A percentile compares a stretch with the other conserved stretches of the same genome.
These are phyloP conservation scores for Micromonas commoda DNA, from an alignment of 139 green algal genomes.

Conservation along the genomic window DNA sequence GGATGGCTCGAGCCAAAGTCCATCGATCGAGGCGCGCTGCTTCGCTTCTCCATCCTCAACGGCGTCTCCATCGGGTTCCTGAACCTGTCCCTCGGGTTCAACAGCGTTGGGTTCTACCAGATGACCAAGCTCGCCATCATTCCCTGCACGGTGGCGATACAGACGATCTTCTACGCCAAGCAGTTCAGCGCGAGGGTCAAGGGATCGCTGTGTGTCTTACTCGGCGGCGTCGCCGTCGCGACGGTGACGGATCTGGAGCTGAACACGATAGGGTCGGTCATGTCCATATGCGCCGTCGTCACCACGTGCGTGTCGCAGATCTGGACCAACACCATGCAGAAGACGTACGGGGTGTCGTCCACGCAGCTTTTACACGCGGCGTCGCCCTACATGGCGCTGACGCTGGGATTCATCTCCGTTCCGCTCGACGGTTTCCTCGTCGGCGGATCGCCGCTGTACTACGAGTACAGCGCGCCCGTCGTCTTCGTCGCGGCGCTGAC, in stretches of 20 bases:
- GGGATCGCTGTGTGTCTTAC: constrained; percentile 28
- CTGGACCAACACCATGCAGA: constrained; percentile 47
- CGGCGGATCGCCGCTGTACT: constrained; percentile 34
- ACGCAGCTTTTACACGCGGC: constrained; percentile 50
- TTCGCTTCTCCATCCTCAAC: constrained; percentile 40
- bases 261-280: constrained; percentile 40
- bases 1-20: constrained; percentile 39
- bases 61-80: constrained; percentile 42
- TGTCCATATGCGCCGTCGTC: constrained; percentile 37
- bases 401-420: constrained; percentile 18
- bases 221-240: constrained; percentile 40
- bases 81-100: constrained; percentile 47
- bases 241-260: constrained; percentile 50
- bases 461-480: constrained; percentile 32
- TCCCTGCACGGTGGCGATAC: constrained; percentile 43
- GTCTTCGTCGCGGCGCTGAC: constrained; percentile 37
- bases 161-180: constrained; percentile 42
- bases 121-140: constrained; percentile 56
- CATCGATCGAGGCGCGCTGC: constrained; percentile 19
- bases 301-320: constrained; percentile 48
- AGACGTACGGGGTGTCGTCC: constrained; percentile 31
- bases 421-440: constrained; percentile 40
- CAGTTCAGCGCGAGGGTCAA: constrained; percentile 39
- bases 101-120: constrained; percentile 51
- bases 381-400: constrained; percentile 38